These are phyloP conservation scores for Backusella luteola DNA, from an alignment of 192 early-diverging fungal species.

Conservation along the genomic window DNA sequence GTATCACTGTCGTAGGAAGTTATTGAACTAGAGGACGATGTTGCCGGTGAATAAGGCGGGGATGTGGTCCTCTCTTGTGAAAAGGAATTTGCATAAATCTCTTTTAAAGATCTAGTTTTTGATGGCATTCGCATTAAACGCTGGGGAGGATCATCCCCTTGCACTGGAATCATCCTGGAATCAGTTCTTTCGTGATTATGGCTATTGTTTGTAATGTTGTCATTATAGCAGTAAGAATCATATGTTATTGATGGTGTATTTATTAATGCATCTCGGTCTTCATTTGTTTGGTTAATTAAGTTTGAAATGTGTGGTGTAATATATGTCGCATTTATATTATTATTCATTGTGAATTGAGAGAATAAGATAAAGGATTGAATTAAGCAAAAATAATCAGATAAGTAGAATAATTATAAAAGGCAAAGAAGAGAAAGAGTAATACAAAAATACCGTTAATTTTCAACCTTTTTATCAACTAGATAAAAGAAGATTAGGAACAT, in stretches of 20 bases:
- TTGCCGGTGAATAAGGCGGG: neutral
- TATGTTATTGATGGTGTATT: neutral
- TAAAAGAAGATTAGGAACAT: neutral
- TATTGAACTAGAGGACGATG: neutral
- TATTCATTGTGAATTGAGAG: neutral
- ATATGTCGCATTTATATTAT: neutral
- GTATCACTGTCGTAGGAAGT: neutral
- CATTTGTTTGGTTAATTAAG: neutral
- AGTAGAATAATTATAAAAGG: neutral
- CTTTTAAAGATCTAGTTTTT: neutral
- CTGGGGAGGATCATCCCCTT: conserved; percentile 20
- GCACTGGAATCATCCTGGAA: neutral
- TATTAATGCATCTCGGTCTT: neutral
- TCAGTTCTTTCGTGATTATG: neutral
- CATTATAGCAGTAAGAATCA: neutral
- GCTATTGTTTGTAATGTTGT: no score
- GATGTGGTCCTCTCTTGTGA: neutral
- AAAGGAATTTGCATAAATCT: neutral
- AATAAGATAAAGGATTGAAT: neutral
- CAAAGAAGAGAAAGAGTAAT: neutral
- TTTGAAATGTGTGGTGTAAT: neutral
- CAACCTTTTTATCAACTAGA: neutral
- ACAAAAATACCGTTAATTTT: neutral
- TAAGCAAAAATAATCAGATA: neutral
- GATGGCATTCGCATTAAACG: neutral